phyloP scores from a whole-genome alignment of 176 grass and related monocot species.

The Oryza nivara region DNA sequence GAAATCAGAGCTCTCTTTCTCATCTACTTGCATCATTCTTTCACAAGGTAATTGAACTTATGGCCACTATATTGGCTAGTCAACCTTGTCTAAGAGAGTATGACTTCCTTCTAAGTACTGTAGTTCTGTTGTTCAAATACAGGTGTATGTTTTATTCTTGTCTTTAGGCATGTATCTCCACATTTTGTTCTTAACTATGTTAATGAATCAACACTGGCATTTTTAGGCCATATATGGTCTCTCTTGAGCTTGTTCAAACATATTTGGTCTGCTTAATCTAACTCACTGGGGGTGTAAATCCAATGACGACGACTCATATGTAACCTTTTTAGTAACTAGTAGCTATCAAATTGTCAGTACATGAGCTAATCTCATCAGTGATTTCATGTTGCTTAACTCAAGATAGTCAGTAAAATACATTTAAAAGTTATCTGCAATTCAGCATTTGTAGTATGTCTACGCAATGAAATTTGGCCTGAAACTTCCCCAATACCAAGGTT shows the following conservation, averaged over 20 bases:
- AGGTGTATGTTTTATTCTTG: neutral
- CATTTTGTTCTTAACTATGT: neutral
- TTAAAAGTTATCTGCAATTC: neutral
- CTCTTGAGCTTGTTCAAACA: neutral
- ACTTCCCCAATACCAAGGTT: too few species aligned
- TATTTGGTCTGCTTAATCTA: neutral
- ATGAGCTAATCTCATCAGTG: neutral
- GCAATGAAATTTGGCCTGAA: too few species aligned
- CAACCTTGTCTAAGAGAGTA: neutral
- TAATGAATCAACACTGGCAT: neutral
- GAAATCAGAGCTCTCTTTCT: constrained; percentile 72
- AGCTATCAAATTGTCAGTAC: too few species aligned
- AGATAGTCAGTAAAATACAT: neutral
- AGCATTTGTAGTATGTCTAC: too few species aligned
- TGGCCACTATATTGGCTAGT: constrained; percentile 6
- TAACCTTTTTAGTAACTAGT: too few species aligned
- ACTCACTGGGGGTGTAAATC: neutral
- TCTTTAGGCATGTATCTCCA: neutral
- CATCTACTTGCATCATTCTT: constrained; percentile 73
- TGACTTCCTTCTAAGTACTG: neutral
- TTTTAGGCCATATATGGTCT: constrained; percentile 12
- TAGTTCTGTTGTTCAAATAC: neutral
- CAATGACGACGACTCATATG: too few species aligned
- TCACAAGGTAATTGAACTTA: constrained; percentile 58
- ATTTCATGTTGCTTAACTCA: constrained; percentile 17